These are phyloP conservation scores for Kodamaea nitidulidarum DNA, from an alignment of 805 yeast genomes.

Conservation along the genomic window DNA sequence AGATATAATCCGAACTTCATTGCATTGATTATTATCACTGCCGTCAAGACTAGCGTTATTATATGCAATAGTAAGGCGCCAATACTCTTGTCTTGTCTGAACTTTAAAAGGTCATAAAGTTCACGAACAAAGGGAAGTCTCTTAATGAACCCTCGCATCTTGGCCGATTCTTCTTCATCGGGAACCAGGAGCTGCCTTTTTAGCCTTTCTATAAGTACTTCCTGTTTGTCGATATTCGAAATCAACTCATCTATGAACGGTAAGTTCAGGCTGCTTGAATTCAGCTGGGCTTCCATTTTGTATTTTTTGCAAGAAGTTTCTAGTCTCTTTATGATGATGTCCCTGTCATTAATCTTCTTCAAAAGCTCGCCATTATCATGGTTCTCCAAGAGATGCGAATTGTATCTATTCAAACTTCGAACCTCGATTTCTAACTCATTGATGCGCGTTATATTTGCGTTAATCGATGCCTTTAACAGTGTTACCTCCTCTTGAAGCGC, in stretches of 20 bases:
- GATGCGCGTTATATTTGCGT: conserved; percentile 7
- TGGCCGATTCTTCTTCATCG: background rate
- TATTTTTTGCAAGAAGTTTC: conserved; percentile 8
- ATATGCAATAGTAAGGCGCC: conserved; percentile 20
- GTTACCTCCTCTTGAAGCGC: background rate
- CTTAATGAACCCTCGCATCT: conserved; percentile 12
- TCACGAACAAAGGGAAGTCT: conserved; percentile 31
- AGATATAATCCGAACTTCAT: conserved; percentile 17
- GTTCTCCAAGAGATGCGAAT: conserved; percentile 14
- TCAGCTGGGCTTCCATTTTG: conserved; percentile 6
- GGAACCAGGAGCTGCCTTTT: background rate
- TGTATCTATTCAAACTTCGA: conserved; percentile 15
- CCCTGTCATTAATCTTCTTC: conserved; percentile 4
- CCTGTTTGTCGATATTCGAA: conserved; percentile 19
- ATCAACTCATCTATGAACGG: conserved; percentile 10
- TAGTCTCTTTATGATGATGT: conserved; percentile 5
- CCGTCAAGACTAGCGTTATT: conserved; percentile 19
- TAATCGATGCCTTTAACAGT: conserved; percentile 1
- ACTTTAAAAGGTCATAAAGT: conserved; percentile 22
- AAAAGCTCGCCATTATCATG: conserved; percentile 8
- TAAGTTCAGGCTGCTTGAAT: background rate
- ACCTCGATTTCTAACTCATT: conserved; percentile 18
- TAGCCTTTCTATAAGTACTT: conserved; percentile 15
- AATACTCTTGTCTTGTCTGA: conserved; percentile 18
- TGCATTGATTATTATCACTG: conserved; percentile 18